phyloP scores from a whole-genome alignment of 2,329 filamentous ascomycete species.

The Aspergillus sp. region DNA sequence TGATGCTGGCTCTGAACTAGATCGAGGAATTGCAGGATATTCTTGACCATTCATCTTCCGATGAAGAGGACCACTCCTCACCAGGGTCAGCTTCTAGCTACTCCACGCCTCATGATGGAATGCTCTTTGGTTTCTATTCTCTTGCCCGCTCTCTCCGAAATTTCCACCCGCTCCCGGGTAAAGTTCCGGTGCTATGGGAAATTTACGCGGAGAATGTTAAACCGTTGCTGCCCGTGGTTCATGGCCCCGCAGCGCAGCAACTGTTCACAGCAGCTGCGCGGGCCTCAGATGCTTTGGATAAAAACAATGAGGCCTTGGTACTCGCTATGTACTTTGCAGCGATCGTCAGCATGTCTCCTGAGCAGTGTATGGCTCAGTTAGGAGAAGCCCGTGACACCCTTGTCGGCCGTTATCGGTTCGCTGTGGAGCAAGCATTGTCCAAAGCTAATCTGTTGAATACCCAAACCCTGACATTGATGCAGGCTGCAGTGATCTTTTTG shows the following conservation, averaged over 20 bases:
- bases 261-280: slow-evolving; percentile 52
- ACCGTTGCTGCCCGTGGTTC: slow-evolving; percentile 60
- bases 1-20: slow-evolving; percentile 28
- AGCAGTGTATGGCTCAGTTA: slow-evolving; percentile 45
- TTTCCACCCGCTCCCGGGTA: slow-evolving; percentile 55
- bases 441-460: slow-evolving; percentile 63
- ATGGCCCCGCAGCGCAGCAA: slow-evolving; percentile 55
- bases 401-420: slow-evolving; percentile 60
- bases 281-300: slow-evolving; percentile 52
- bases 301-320: slow-evolving; percentile 56
- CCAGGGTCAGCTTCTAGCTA: slow-evolving; percentile 40
- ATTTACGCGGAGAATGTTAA: slow-evolving; percentile 62
- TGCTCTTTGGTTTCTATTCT: slow-evolving; percentile 61
- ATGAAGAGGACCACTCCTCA: slow-evolving; percentile 55
- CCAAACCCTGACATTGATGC: slow-evolving; percentile 61
- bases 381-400: slow-evolving; percentile 53
- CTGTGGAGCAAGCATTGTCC: slow-evolving; percentile 62
- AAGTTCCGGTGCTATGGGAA: slow-evolving; percentile 56
- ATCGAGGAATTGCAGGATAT: slow-evolving; percentile 64
- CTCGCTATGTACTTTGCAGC: slow-evolving; percentile 64
- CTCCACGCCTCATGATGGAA: slow-evolving; percentile 55
- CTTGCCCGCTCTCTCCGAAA: slow-evolving; percentile 55
- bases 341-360: slow-evolving; percentile 43
- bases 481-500: slow-evolving; percentile 63
- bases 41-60: slow-evolving; percentile 57